phyloP scores from a whole-genome alignment of 371 early-diverging fungal species.

The Catenaria anguillulae region DNA sequence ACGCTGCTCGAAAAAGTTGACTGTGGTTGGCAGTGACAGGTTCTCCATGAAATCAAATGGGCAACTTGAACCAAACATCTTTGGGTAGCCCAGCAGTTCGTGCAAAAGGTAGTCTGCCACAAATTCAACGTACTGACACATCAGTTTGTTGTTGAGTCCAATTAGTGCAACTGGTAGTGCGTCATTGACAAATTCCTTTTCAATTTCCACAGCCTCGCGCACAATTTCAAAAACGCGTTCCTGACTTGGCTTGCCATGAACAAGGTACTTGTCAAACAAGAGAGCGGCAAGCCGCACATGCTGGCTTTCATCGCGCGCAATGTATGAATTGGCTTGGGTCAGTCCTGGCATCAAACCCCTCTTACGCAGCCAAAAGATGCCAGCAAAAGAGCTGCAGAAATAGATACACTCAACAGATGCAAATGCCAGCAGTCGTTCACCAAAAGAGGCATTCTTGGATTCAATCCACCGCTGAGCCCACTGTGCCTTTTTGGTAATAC shows the following conservation, averaged over 20 bases:
- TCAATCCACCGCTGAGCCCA: conserved; percentile 98
- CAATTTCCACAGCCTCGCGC: conserved; percentile 86
- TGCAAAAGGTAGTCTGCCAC: conserved; percentile 95
- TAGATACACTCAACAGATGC: conserved; percentile 99
- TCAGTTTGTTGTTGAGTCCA: conserved; percentile 95
- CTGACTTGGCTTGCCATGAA: conserved; percentile 60
- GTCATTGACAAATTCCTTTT: conserved; percentile 92
- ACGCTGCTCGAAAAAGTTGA: conserved; percentile 99
- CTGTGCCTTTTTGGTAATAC: conserved; percentile 94
- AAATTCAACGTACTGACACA: conserved; percentile 99
- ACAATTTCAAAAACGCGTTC: conserved; percentile 68
- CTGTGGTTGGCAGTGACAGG: conserved; percentile 97
- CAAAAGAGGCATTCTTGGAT: conserved; percentile 71
- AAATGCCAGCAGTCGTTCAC: conserved; percentile 94
- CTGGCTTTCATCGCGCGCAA: conserved; percentile 98
- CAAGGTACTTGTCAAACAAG: conserved; percentile 61
- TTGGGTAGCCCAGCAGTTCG: conserved; percentile 76
- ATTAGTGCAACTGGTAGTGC: conserved; percentile 91
- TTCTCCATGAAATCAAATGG: conserved; percentile 99
- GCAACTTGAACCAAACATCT: conserved; percentile 79
- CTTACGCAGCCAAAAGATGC: conserved; percentile 99
- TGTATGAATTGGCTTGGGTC: conserved; percentile 98
- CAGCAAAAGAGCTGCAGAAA: conserved; percentile 97
- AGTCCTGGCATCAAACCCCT: conserved; percentile 99
- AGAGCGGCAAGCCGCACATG: conserved; percentile 99